Evolutionary conservation across 208 protist species (phyloP).

Genomic region (Angomonas ambiguus): DNA sequence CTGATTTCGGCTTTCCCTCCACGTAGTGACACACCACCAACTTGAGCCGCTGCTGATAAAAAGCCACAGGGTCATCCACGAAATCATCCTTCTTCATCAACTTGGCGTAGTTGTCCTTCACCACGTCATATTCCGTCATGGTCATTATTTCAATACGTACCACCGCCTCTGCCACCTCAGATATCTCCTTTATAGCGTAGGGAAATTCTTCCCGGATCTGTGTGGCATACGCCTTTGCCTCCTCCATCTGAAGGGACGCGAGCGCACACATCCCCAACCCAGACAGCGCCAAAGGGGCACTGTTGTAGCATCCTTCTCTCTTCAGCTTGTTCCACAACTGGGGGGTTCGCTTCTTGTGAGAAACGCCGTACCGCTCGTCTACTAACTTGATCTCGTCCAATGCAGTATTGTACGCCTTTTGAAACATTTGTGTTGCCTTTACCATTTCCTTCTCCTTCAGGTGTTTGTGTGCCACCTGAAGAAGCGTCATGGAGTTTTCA

Average conservation of each 20-base stretch:
- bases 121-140: conserved; percentile 54
- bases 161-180: conserved; percentile 68
- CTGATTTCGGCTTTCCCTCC: conserved; percentile 50
- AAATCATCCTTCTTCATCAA: conserved; percentile 75
- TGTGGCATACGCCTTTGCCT: conserved; percentile 37
- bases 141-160: conserved; percentile 79
- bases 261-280: conserved; percentile 79
- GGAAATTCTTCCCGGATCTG: conserved; percentile 64
- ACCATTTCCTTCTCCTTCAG: conserved; percentile 61
- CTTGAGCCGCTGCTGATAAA: conserved; percentile 74
- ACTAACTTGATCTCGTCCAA: conserved; percentile 43
- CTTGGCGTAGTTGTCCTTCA: conserved; percentile 73
- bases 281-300: conserved; percentile 66
- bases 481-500: conserved; percentile 84
- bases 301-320: conserved; percentile 78
- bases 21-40: conserved; percentile 67
- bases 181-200: conserved; percentile 65
- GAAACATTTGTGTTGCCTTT: conserved; percentile 67
- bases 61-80: conserved; percentile 43
- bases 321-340: conserved; percentile 66
- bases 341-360: conserved; percentile 63
- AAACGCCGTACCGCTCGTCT: conserved; percentile 51
- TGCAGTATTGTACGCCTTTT: conserved; percentile 54
- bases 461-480: conserved; percentile 58
- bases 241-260: conserved; percentile 33